Base-by-base conservation (phyloP, 106 monocot genomes). In the Allium sativum region DNA sequence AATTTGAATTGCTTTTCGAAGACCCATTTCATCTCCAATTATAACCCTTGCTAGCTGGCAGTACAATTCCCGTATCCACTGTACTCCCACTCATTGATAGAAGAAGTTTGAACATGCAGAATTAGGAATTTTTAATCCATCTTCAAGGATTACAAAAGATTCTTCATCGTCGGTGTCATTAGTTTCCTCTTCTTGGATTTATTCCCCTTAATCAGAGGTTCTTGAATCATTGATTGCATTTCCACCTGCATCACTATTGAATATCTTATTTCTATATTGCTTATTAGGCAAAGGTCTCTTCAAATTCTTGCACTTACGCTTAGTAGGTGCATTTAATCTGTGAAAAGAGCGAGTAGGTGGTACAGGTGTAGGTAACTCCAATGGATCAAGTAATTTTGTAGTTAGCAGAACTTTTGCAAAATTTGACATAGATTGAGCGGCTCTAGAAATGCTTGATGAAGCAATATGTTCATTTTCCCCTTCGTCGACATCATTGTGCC, bases 11-110 rank as follows among this genome's bases (percentile, higher is more conserved):
- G 96, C 91, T 65, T 96, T 96, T 21, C 96, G 91, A 11, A 96
- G 77, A 44, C 96, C 96, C 96, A 96, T 96, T 74, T 96, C 96
- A 79, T 96, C 96, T n/a, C n/a, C 96, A 46, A 96, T 96, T 50
- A 96, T 96, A 46, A 90, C 96, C 18, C 96, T 87, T 48, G 87
- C 81, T 67, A 69, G 81, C 72, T 91, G 96, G 62, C 96, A 96
- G 65, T 96, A 91, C 63, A 96, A 67, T 53, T 96, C 96, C 96
- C 96, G 91, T 8, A 96, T 58, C 96, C 96, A 96, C 21, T 96
- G 96, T 12, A 96, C 87, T 57, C 96, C 96, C 13, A 96, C 84
- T 65, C 78, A 91, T 64, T 96, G 96, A 81, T 91, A 96, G 75
- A 96, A 96, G 47, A 96, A 84, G 56, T 82, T 53, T 40, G 59